Conservation (phyloP, 2,329 filamentous ascomycete species). For the Beauveria rudraprayagi region DNA sequence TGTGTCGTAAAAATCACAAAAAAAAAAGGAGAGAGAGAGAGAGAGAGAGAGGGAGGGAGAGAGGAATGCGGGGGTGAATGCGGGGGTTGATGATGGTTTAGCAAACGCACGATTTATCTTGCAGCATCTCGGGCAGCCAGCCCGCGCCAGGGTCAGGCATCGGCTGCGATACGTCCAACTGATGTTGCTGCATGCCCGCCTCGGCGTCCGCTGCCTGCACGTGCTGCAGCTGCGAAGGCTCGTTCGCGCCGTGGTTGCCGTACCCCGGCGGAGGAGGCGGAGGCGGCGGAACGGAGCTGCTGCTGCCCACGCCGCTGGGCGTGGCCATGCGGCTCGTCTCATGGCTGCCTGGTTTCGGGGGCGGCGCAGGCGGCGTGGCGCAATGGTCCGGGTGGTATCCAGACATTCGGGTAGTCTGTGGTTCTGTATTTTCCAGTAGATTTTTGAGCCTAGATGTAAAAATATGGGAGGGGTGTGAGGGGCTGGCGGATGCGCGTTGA, state of each 20-base stretch:
- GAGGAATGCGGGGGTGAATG: not conserved
- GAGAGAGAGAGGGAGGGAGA: not conserved
- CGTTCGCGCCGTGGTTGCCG: conserved; percentile 11
- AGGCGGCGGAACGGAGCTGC: conserved; percentile 36
- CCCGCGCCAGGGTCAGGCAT: conserved; percentile 55
- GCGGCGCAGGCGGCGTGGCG: conserved; percentile 54
- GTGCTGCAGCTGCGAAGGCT: conserved; percentile 12
- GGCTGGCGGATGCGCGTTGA: not conserved
- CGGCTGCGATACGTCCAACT: conserved; percentile 24
- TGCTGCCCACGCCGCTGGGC: conserved; percentile 45
- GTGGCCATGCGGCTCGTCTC: conserved; percentile 61
- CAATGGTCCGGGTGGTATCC: conserved; percentile 23
- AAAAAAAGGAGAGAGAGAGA: too few species aligned
- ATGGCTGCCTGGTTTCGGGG: conserved; percentile 63
- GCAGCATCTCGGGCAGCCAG: conserved; percentile 70
- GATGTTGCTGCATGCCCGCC: conserved; percentile 12
- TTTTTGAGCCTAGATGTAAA: too few species aligned
- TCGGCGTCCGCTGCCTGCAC: conserved; percentile 18
- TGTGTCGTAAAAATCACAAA: too few species aligned
- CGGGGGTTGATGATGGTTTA: not conserved
- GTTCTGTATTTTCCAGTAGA: not conserved
- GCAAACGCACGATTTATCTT: conserved; percentile 67
- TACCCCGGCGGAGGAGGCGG: conserved; percentile 23
- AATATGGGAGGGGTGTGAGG: not conserved
- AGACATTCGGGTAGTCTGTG: conserved; percentile 17